Conservation (phyloP, 192 early-diverging fungal species). For the Phycomyces blakesleeanus region DNA sequence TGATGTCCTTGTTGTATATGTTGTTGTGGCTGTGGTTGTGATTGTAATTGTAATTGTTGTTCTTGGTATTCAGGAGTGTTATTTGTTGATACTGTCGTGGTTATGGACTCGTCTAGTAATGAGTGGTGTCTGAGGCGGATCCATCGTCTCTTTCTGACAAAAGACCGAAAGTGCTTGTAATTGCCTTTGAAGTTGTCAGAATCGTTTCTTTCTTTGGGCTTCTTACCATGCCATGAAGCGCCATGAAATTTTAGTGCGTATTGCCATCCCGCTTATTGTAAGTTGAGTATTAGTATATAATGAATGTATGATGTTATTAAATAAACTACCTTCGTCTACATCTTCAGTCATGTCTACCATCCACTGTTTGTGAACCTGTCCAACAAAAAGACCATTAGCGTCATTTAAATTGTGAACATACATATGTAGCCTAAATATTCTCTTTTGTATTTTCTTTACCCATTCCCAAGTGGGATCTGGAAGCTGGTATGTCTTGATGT, state of each 20-base stretch:
- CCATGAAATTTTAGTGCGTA: constrained; percentile 52
- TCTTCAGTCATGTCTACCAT: constrained; percentile 59
- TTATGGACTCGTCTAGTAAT: no score
- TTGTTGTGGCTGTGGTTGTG: background rate
- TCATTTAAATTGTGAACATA: no score
- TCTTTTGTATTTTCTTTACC: no score
- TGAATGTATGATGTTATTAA: background rate
- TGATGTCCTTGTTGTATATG: constrained; percentile 9
- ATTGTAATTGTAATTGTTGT: background rate
- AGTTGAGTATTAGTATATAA: background rate
- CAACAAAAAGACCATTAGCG: no score
- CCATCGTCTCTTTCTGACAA: constrained; percentile 53
- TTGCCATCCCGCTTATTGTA: constrained; percentile 47
- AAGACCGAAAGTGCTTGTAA: constrained; percentile 47
- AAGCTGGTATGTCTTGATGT: constrained; percentile 41
- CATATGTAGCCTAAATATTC: no score
- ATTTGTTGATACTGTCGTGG: background rate
- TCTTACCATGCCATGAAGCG: constrained; percentile 50
- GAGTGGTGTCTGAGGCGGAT: constrained; percentile 37
- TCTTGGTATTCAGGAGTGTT: background rate
- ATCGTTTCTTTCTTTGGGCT: background rate
- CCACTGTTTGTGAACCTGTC: constrained; percentile 46
- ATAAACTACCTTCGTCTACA: constrained; percentile 45
- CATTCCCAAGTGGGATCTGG: constrained; percentile 59
- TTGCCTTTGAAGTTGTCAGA: constrained; percentile 17